phyloP scores from a whole-genome alignment of 805 yeast species.

The Monosporozyma aquatica region DNA sequence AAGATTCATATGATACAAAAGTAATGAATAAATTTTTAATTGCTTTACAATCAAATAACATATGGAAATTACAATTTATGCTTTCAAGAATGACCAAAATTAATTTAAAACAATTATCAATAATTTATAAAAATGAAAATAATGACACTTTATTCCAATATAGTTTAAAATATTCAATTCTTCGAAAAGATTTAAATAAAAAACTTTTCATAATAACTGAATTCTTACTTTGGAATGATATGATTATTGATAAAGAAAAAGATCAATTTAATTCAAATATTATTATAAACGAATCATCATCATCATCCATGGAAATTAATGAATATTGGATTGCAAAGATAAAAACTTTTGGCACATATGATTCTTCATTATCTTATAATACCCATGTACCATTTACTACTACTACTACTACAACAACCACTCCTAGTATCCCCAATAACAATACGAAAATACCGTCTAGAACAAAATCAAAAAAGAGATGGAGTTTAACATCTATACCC shows the following conservation, averaged over 20 bases:
- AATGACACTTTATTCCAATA: conserved; percentile 35
- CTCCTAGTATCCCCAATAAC: not conserved
- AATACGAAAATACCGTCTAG: not conserved
- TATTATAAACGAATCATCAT: conserved; percentile 2
- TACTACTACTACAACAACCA: too few relatives aligned
- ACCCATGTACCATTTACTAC: too few relatives aligned
- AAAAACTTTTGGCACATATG: conserved; percentile 19
- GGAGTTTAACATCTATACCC: conserved; percentile 8
- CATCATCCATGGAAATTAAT: conserved; percentile 40
- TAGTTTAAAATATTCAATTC: conserved; percentile 40
- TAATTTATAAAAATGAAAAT: not conserved
- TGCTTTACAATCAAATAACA: conserved; percentile 43
- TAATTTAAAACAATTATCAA: not conserved
- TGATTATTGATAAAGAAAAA: conserved; percentile 36
- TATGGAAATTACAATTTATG: conserved; percentile 7
- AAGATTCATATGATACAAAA: conserved; percentile 8
- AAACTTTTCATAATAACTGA: conserved; percentile 46
- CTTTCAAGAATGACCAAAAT: not conserved
- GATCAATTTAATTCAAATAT: too few relatives aligned
- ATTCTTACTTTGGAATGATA: conserved; percentile 48
- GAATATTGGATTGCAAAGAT: conserved; percentile 45
- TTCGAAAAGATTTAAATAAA: conserved; percentile 15
- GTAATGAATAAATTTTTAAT: conserved; percentile 37
- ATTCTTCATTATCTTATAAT: too few relatives aligned
- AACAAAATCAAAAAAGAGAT: conserved; percentile 5